Percentiles rank a stretch among this genome's conserved stretches.
These are phyloP conservation scores for Clonostachys byssicola DNA, from an alignment of 2,329 filamentous ascomycete species.

Conservation along the genomic window DNA sequence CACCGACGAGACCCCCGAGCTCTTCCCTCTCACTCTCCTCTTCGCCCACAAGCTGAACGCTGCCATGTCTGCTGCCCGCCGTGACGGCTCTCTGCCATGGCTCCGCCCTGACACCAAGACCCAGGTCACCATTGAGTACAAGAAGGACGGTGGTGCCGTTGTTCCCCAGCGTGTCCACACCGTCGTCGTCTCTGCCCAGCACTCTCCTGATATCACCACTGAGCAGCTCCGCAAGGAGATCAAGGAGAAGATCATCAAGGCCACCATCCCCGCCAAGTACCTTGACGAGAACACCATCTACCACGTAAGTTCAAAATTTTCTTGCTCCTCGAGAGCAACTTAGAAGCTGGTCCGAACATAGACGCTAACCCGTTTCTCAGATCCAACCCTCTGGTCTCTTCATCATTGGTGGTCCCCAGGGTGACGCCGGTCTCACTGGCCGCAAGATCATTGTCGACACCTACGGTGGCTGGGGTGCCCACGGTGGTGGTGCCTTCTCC, in stretches of 20 bases:
- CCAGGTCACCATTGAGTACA: slow-evolving; percentile 98
- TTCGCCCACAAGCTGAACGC: slow-evolving; percentile 96
- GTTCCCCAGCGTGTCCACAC: slow-evolving; percentile 92
- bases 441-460: slow-evolving; percentile 99
- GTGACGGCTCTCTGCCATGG: slow-evolving; percentile 86
- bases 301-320: slow-evolving; percentile 61
- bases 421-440: slow-evolving; percentile 96
- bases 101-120: slow-evolving; percentile 99
- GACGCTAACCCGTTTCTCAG: slow-evolving; percentile 19
- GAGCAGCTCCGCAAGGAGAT: slow-evolving; percentile 93
- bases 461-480: slow-evolving; percentile 99
- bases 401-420: slow-evolving; percentile 98
- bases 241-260: slow-evolving; percentile 94
- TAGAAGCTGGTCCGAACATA: neutral
- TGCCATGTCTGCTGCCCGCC: slow-evolving; percentile 86
- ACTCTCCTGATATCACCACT: slow-evolving; percentile 82
- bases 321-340: neutral
- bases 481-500: slow-evolving; percentile 99
- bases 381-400: slow-evolving; percentile 98
- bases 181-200: slow-evolving; percentile 93
- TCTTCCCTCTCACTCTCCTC: slow-evolving; percentile 89
- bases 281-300: slow-evolving; percentile 92
- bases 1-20: slow-evolving; percentile 97
- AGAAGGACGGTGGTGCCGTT: slow-evolving; percentile 91
- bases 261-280: slow-evolving; percentile 87